Evolutionary conservation across 208 protist species (phyloP), one percentile per base, ranked within the genome.

Genomic region (Ichthyophonus hoferi): DNA sequence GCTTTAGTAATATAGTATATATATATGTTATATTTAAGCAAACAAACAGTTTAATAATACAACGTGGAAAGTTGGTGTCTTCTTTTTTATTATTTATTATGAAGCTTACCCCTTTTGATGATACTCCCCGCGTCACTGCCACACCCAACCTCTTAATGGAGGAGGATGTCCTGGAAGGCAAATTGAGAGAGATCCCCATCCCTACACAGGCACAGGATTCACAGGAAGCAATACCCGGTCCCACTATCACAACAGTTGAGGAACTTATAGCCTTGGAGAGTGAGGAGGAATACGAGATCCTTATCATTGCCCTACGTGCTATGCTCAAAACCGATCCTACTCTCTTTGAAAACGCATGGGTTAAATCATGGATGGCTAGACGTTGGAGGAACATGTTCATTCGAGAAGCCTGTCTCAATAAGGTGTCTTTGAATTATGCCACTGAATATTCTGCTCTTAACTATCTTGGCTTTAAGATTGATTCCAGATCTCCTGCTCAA

Each of bases 381-480:
- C 81, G 81, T 2, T 85, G 14, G 3, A 3, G 81, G 3, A 35
- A 85, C 81, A 43, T 85, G 2, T 85, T 85, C 14, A 85, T 85
- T 34, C 35, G 81, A 41, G 81, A 85, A 37, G 81, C 81, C 40
- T 12, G 33, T 12, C 14, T 24, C 50, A 24, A 67, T 24, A 67
- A 24, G 14, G 24, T 7, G 50, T 7, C 50, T 24, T 7, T 67
- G 50, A 24, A 67, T 24, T 24, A 67, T 24, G 50, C 50, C 50
- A 67, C 50, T 24, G 50, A 67, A 24, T n/a, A 67, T 7, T 67
- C 50, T 7, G 14, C 14, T 7, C 50, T 67, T 24, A 67, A 67
- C 24, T 7, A n/a, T 67, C 7, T 67, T 24, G 50, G 50, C 50
- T 24, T 67, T 17, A 42, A 14, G 17, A 58, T 17, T 3, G 81